These are phyloP conservation scores for Podospora sp. DNA, from an alignment of 495 filamentous ascomycete genomes.

Conservation along the genomic window DNA sequence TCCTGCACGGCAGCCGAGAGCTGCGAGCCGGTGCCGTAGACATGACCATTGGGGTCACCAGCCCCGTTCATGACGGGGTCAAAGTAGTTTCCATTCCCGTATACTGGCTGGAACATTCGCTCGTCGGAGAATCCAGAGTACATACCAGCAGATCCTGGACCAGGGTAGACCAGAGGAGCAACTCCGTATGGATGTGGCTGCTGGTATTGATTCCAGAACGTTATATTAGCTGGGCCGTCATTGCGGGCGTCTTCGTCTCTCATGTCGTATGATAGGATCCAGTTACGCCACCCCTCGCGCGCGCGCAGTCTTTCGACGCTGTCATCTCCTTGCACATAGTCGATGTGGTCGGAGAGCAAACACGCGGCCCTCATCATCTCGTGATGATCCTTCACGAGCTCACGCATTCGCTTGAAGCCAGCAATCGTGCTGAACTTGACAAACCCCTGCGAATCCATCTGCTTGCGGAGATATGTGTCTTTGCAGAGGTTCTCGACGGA, in stretches of 20 bases:
- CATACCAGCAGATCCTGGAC: not conserved
- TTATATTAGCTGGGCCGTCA: slow-evolving; percentile 40
- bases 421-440: slow-evolving; percentile 78
- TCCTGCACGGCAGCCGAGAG: slow-evolving; percentile 77
- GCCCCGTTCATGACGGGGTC: slow-evolving; percentile 47
- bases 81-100: slow-evolving; percentile 39
- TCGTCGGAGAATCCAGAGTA: slow-evolving; percentile 30
- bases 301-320: slow-evolving; percentile 78
- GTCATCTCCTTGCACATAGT: slow-evolving; percentile 70
- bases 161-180: slow-evolving; percentile 21
- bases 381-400: slow-evolving; percentile 67
- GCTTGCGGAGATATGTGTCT: slow-evolving; percentile 81
- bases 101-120: slow-evolving; percentile 30
- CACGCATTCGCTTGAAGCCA: slow-evolving; percentile 80
- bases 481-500: slow-evolving; percentile 96
- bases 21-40: slow-evolving; percentile 52
- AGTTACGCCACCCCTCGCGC: slow-evolving; percentile 76
- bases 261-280: slow-evolving; percentile 66
- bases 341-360: slow-evolving; percentile 67
- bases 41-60: slow-evolving; percentile 42
- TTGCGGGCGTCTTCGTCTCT: slow-evolving; percentile 46
- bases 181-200: slow-evolving; percentile 23
- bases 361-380: slow-evolving; percentile 75
- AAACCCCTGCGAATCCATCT: slow-evolving; percentile 94
- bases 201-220: slow-evolving; percentile 13